A percentile compares a stretch with the other conserved stretches of the same genome.
Conservation (phyloP, 2,329 filamentous ascomycete genomes). For the Cryphonectria radicalis region DNA sequence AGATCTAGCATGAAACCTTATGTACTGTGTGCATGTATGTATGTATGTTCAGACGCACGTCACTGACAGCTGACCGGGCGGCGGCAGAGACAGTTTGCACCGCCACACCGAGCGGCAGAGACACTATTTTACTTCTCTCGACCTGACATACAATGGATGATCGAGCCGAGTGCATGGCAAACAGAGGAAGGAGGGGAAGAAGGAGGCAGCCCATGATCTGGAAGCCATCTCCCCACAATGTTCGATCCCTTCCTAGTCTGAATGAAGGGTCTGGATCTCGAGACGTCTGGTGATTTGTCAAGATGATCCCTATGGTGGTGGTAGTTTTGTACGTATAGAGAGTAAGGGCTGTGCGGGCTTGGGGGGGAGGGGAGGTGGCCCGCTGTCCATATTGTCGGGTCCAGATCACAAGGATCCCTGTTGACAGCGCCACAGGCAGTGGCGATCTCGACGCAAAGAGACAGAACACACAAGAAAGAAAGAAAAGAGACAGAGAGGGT, state of each 20-base stretch:
- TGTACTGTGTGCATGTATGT: not conserved
- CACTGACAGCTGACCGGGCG: not conserved
- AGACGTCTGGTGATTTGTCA: not conserved
- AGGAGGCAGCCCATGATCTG: conserved; percentile 1
- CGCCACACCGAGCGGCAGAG: conserved; percentile 17
- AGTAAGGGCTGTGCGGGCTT: not conserved
- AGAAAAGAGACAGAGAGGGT: not conserved
- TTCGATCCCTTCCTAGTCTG: not conserved
- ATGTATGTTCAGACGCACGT: conserved; percentile 1
- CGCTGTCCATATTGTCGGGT: not conserved
- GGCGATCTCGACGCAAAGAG: conserved; percentile 4
- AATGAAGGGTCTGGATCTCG: not conserved
- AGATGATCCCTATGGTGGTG: not conserved
- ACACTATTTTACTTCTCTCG: not conserved
- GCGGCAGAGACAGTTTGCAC: conserved; percentile 16
- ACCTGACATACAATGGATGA: not conserved
- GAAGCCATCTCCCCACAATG: not conserved
- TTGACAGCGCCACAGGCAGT: conserved; percentile 4
- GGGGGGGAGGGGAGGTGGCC: not conserved
- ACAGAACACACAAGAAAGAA: not conserved
- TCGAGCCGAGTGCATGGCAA: not conserved
- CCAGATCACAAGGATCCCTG: conserved; percentile 4
- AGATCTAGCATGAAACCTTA: conserved; percentile 1
- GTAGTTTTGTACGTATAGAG: not conserved
- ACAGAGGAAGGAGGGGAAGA: not conserved